These are phyloP conservation scores for Pseudozyma sp. DNA, from an alignment of 1,284 basidiomycete genomes.

Conservation along the genomic window DNA sequence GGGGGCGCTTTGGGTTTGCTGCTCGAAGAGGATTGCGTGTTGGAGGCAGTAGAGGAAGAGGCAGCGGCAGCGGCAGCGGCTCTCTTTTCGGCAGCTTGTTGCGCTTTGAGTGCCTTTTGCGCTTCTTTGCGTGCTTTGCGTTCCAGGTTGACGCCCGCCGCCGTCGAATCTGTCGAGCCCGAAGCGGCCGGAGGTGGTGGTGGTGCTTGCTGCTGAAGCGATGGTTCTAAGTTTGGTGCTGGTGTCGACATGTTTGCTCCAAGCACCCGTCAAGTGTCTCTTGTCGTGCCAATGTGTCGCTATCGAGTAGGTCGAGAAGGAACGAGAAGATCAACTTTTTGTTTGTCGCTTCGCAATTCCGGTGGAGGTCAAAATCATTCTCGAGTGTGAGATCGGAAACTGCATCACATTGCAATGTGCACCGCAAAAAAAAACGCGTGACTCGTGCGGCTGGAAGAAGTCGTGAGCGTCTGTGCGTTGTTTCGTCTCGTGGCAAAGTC, in stretches of 20 bases:
- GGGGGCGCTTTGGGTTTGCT: neutral
- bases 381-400: neutral
- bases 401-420: neutral
- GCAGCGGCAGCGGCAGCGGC: slow-evolving; percentile 4
- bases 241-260: too few species aligned
- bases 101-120: slow-evolving; percentile 35
- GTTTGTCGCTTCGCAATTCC: too few species aligned
- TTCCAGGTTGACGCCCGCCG: slow-evolving; percentile 20
- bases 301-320: too few species aligned
- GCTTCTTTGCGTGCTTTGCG: slow-evolving; percentile 53
- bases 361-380: too few species aligned
- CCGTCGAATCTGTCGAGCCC: neutral
- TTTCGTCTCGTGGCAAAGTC: neutral
- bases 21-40: neutral
- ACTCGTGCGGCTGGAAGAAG: slow-evolving; percentile 37
- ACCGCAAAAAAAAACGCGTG: neutral
- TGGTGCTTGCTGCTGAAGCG: neutral
- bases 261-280: too few species aligned
- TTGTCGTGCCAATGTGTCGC: too few species aligned
- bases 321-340: too few species aligned
- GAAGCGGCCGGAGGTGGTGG: neutral
- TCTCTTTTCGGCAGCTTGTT: slow-evolving; percentile 40
- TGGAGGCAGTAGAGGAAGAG: slow-evolving; percentile 6
- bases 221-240: neutral
- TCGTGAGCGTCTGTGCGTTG: slow-evolving; percentile 12